A percentile compares a stretch with the other conserved stretches of the same genome.
Conservation (phyloP, 768 basidiomycete species). For the Mycena indigotica region DNA sequence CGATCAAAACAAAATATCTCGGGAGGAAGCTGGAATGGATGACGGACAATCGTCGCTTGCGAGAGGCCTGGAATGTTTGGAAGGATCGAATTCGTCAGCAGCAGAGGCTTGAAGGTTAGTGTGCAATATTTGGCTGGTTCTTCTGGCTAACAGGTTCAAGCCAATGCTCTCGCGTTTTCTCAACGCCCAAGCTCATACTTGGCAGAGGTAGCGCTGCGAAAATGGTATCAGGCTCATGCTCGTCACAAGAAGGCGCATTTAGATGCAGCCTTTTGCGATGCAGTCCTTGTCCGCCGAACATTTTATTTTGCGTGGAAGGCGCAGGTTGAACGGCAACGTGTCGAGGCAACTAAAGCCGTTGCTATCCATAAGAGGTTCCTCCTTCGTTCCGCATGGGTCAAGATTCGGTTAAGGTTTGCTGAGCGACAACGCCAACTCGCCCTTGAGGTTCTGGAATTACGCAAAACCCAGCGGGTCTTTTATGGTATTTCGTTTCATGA, state of each 20-base stretch:
- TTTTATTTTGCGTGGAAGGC: slow-evolving; percentile 59
- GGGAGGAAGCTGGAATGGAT: slow-evolving; percentile 60
- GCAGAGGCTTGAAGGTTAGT: slow-evolving; percentile 49
- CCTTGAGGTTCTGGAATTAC: slow-evolving; percentile 45
- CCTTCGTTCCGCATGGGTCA: slow-evolving; percentile 47
- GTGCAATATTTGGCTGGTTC: slow-evolving; percentile 1
- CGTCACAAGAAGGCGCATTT: slow-evolving; percentile 48
- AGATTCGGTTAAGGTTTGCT: slow-evolving; percentile 50
- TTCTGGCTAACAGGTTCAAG: slow-evolving; percentile 34
- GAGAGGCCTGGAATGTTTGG: slow-evolving; percentile 55
- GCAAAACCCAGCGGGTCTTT: slow-evolving; percentile 39
- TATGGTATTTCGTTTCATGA: slow-evolving; percentile 27
- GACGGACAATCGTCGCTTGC: slow-evolving; percentile 46
- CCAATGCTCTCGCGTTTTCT: slow-evolving; percentile 52
- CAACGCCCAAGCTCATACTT: slow-evolving; percentile 45
- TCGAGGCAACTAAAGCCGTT: slow-evolving; percentile 55
- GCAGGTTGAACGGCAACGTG: slow-evolving; percentile 50
- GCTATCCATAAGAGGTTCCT: slow-evolving; percentile 54
- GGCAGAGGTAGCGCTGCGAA: slow-evolving; percentile 38
- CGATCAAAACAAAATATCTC: slow-evolving; percentile 72
- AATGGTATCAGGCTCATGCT: slow-evolving; percentile 47
- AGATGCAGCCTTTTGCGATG: slow-evolving; percentile 55
- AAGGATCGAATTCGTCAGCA: slow-evolving; percentile 42
- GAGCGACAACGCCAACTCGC: slow-evolving; percentile 47
- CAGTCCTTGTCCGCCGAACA: slow-evolving; percentile 40